A percentile compares a stretch with the other conserved stretches of the same genome.
These are phyloP conservation scores for Fusarium guadeloupense DNA, from an alignment of 2,329 filamentous ascomycete species.

Conservation along the genomic window DNA sequence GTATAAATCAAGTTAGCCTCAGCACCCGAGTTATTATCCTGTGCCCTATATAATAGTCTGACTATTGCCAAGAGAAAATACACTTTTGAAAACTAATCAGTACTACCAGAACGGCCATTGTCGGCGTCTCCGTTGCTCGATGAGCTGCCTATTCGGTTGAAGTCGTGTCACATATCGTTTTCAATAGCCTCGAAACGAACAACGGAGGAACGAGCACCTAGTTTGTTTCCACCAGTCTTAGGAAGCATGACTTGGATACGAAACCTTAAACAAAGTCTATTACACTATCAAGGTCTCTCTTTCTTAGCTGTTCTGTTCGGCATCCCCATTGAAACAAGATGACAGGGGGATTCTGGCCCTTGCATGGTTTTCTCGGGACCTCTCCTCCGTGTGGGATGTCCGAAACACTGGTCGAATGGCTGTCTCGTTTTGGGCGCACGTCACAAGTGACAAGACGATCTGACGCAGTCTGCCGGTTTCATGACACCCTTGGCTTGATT, in stretches of 20 bases:
- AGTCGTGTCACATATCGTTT: not conserved
- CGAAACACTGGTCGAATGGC: conserved; percentile 13
- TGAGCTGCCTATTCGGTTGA: conserved; percentile 15
- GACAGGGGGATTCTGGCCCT: not conserved
- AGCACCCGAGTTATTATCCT: too few species aligned
- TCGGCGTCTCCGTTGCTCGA: conserved; percentile 4
- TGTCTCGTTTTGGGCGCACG: not conserved
- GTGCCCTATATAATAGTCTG: not conserved
- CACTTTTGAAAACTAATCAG: not conserved
- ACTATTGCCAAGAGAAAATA: not conserved
- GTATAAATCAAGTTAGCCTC: too few species aligned
- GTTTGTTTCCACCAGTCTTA: conserved; percentile 24
- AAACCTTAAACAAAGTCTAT: conserved; percentile 12
- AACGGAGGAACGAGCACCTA: not conserved
- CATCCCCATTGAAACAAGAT: conserved; percentile 11
- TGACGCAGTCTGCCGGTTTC: conserved; percentile 7
- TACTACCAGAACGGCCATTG: not conserved
- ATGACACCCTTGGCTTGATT: not conserved
- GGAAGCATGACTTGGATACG: conserved; percentile 1
- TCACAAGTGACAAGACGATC: not conserved
- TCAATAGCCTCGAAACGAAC: not conserved
- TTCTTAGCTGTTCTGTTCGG: not conserved
- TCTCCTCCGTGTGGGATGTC: not conserved
- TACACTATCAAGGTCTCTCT: not conserved
- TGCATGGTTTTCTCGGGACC: not conserved